A percentile compares a stretch with the other conserved stretches of the same genome.
Conservation (phyloP, 257 asterid genomes). For the Avicennia marina region DNA sequence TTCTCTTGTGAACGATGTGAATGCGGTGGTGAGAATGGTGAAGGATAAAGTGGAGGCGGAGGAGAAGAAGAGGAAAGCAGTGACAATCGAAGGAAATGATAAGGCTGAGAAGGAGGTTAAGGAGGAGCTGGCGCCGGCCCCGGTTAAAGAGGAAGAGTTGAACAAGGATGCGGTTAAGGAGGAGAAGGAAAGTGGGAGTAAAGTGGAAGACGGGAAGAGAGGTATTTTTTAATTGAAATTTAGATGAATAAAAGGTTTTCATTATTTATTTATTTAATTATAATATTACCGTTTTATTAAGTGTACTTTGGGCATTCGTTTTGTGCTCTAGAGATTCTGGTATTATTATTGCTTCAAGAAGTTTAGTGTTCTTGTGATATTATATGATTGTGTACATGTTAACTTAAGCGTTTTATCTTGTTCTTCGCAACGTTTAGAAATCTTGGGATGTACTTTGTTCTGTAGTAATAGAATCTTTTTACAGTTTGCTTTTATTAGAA, state of each 20-base stretch:
- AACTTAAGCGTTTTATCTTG: not conserved
- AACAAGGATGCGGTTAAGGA: conserved; percentile 9
- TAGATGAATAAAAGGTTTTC: not conserved
- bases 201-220: conserved; percentile 33
- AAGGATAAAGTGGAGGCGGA: conserved; percentile 49
- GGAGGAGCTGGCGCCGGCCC: conserved; percentile 22
- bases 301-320: not conserved
- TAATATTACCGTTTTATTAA: not conserved
- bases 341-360: not conserved
- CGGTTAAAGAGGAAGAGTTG: conserved; percentile 8
- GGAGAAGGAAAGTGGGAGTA: conserved; percentile 14
- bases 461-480: too few relatives aligned
- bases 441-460: too few relatives aligned
- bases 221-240: conserved; percentile 25
- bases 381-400: not conserved
- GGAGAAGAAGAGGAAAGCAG: conserved; percentile 46
- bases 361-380: not conserved
- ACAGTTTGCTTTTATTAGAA: too few relatives aligned
- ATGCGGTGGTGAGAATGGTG: conserved; percentile 63
- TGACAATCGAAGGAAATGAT: conserved; percentile 24
- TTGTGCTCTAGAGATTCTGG: not conserved
- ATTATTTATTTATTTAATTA: not conserved
- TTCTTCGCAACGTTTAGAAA: too few relatives aligned
- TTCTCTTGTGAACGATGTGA: conserved; percentile 43
- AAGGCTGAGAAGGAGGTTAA: conserved; percentile 21